phyloP scores from a whole-genome alignment of 176 grass and related monocot genomes.

The Eleusine coracana region DNA sequence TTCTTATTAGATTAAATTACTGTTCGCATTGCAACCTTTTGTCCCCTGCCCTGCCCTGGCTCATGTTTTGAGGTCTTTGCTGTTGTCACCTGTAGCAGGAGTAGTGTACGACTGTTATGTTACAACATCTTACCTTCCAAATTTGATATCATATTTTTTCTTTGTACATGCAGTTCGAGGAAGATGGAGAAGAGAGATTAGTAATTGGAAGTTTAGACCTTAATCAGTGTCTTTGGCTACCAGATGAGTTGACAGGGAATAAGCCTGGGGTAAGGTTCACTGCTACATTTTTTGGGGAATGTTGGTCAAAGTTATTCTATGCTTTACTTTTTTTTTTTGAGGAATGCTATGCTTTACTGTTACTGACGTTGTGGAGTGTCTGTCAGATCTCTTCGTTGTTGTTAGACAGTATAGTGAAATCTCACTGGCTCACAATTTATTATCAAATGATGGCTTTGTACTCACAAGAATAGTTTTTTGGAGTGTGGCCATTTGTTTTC shows the following conservation, averaged over 20 bases:
- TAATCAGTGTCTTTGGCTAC: constrained; percentile 81
- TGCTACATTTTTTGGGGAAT: background rate
- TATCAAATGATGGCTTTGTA: background rate
- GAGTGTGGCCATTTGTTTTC: background rate
- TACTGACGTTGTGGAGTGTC: background rate
- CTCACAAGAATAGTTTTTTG: constrained; percentile 13
- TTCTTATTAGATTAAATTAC: background rate
- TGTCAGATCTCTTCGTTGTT: background rate
- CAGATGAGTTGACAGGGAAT: constrained; percentile 82
- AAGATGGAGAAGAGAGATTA: constrained; percentile 82
- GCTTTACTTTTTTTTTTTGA: background rate
- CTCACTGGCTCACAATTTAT: background rate
- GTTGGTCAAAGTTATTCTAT: background rate
- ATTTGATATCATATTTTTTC: constrained; percentile 24
- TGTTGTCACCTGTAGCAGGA: background rate
- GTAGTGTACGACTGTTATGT: background rate
- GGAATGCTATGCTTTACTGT: background rate
- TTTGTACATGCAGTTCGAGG: constrained; percentile 62
- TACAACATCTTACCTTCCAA: background rate
- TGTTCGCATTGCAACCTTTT: background rate
- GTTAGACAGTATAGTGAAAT: background rate
- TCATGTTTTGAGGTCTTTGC: background rate
- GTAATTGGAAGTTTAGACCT: constrained; percentile 87
- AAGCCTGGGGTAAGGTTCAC: constrained; percentile 63
- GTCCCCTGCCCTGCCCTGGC: background rate